These are phyloP conservation scores for Syzygium aqueum DNA, from an alignment of 345 rosid genomes.

Conservation along the genomic window DNA sequence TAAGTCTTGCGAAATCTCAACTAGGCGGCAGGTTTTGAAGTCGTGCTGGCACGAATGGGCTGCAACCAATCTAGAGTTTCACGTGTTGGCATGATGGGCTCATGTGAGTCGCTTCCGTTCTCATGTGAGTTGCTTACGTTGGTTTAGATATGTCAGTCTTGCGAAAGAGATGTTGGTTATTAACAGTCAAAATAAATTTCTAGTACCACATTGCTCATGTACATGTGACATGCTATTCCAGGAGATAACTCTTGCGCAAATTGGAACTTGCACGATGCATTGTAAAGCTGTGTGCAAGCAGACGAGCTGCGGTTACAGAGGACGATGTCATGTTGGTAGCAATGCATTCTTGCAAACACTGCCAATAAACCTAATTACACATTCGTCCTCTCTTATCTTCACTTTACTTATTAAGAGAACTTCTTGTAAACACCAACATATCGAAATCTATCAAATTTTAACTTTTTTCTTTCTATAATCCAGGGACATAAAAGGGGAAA, in stretches of 20 bases:
- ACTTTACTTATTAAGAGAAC: background rate
- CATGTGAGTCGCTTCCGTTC: background rate
- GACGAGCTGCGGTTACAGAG: background rate
- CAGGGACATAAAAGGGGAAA: background rate
- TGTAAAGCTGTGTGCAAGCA: background rate
- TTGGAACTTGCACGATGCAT: background rate
- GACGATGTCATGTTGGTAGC: background rate
- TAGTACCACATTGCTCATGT: background rate
- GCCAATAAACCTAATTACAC: background rate
- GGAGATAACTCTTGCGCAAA: background rate
- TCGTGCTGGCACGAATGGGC: background rate
- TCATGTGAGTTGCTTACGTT: background rate
- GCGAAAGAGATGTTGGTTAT: background rate
- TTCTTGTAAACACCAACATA: background rate
- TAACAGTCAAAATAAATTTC: background rate
- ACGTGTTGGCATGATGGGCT: background rate
- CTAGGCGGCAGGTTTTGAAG: background rate
- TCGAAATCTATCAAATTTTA: background rate
- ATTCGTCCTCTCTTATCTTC: background rate
- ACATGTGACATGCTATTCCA: background rate
- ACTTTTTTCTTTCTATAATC: background rate
- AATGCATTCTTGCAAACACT: background rate
- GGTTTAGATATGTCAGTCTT: background rate
- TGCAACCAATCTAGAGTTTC: background rate
- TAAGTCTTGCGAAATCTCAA: background rate